Conservation (phyloP, 2,329 filamentous ascomycete genomes). For the Sarocladiaceae sp. region DNA sequence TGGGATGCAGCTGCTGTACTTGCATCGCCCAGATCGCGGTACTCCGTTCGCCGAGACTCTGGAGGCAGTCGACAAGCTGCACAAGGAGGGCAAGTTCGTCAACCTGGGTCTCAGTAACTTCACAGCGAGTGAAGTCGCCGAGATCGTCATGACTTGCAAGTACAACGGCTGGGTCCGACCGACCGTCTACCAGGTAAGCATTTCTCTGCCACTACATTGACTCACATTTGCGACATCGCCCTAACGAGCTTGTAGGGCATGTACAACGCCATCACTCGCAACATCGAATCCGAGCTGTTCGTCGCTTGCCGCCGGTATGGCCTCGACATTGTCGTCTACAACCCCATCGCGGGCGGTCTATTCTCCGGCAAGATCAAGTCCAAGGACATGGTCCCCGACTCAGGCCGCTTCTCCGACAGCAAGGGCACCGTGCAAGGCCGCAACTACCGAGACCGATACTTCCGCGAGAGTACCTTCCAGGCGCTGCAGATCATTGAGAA, state of each 20-base stretch:
- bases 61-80: constrained; percentile 68
- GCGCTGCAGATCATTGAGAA: constrained; percentile 63
- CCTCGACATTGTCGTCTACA: constrained; percentile 74
- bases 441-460: constrained; percentile 63
- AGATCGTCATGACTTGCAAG: constrained; percentile 73
- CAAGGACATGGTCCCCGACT: constrained; percentile 51
- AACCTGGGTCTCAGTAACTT: constrained; percentile 77
- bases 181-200: constrained; percentile 62
- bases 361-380: constrained; percentile 76
- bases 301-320: constrained; percentile 69
- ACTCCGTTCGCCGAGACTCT: constrained; percentile 76
- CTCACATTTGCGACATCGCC: no score
- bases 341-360: constrained; percentile 73
- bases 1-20: constrained; percentile 31
- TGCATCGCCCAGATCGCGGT: constrained; percentile 45
- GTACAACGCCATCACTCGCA: constrained; percentile 76
- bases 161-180: constrained; percentile 76
- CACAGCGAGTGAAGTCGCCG: constrained; percentile 80
- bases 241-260: constrained; percentile 47
- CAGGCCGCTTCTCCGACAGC: constrained; percentile 64
- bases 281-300: constrained; percentile 69
- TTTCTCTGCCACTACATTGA: neutral
- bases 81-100: constrained; percentile 82
- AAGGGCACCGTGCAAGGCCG: constrained; percentile 39
- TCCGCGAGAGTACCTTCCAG: constrained; percentile 56